Evolutionary conservation across 768 basidiomycete species (phyloP), one percentile per base, ranked within the genome.

Genomic region (Hericium alpestre): DNA sequence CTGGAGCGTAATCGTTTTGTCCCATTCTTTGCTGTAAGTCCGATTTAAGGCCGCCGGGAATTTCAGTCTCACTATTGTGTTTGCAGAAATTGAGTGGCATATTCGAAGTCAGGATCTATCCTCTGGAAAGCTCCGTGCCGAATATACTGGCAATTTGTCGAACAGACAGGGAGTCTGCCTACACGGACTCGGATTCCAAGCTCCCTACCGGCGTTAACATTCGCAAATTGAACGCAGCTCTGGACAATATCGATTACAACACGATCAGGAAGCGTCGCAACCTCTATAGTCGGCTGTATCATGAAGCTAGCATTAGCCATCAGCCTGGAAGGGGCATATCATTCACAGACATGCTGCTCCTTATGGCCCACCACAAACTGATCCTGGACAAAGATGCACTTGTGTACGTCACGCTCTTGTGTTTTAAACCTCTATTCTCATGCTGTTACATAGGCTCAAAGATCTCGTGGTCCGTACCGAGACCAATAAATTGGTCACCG

Each of bases 361-460:
- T 97, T 48, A 73, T 98, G 41, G 87, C 90, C 1, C 95, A 96
- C 67, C 86, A 97, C 72, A 93, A 90, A 69, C 72, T 98, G 53
- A 92, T 97, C 60, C 80, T 90, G 52, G 93, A 96, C 70, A 81
- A 81, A 25, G 88, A 92, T 32, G 94, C 94, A 13, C 72, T 98
- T 23, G 79, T 84, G 94, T 95, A 69, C 67, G 90, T 80, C 13
- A 38, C 9, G 32, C 18, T 10, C 25, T 41, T 38, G 10, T 12
- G 15, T 38, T 4, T 22, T 18, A 10, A 27, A 46, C 53, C 48
- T 56, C 23, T 51, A 23, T 48, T 13, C 55, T 39, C 23, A 39
- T 22, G 10, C 48, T 57, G 65, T 46, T 40, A 2, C 61, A 1
- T 32, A 96, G 93, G 38, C 67, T 95, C 56, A 85, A 90, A 59